Percentiles rank a stretch among this genome's conserved stretches.
Evolutionary conservation across 257 asterid genomes (phyloP).

Genomic region (Oldenlandia corymbosa): DNA sequence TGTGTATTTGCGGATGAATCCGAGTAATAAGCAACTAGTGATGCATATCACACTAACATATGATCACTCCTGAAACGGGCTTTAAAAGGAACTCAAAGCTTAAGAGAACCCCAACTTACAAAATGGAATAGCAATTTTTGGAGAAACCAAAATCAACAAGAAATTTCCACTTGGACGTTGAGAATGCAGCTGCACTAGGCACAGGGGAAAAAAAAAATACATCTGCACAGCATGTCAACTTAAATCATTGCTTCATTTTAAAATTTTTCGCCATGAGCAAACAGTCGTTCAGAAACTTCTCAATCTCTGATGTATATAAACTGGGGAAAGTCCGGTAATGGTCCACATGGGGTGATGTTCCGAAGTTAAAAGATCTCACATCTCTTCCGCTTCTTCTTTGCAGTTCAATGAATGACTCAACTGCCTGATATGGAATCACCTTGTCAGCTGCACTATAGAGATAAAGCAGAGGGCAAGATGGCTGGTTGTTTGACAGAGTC

Average conservation of each 20-base stretch:
- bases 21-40: too few species aligned
- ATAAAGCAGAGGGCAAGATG: constrained; percentile 81
- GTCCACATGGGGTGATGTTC: constrained; percentile 85
- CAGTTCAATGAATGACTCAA: constrained; percentile 54
- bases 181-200: neutral
- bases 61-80: too few species aligned
- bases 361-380: constrained; percentile 49
- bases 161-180: neutral
- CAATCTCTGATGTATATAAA: constrained; percentile 42
- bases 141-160: too few species aligned
- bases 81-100: too few species aligned
- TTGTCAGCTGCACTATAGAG: constrained; percentile 69
- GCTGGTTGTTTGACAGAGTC: constrained; percentile 47
- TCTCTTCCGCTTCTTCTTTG: constrained; percentile 49
- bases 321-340: constrained; percentile 70
- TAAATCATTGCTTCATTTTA: constrained; percentile 10
- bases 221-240: neutral
- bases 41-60: too few species aligned
- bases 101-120: too few species aligned
- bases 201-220: neutral
- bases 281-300: constrained; percentile 50
- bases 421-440: constrained; percentile 63
- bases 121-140: too few species aligned
- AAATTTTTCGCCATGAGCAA: constrained; percentile 7
- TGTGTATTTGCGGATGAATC: too few species aligned